Base-by-base conservation (phyloP, 108 stramenopile species). In the Epithemia pelagica region DNA sequence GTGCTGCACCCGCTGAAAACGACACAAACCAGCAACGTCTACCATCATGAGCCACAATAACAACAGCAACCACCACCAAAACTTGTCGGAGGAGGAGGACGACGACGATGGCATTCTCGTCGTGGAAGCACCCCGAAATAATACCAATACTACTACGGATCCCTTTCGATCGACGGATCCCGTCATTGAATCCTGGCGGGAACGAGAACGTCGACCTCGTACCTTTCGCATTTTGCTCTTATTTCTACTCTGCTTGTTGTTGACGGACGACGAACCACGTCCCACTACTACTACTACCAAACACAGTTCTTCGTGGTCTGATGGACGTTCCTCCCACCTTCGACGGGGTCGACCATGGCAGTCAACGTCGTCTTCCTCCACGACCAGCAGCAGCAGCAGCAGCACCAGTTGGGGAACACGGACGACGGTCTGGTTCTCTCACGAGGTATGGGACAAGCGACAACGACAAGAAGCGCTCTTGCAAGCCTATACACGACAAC, bases 221-320 rank as follows among this genome's bases (percentile, higher is more conserved):
- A 79, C 82, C 1, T 52, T 90, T 8, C 85, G 89, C 2, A 70
- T 86, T 60, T 65, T 90, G 22, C 77, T 89, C 76, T 89, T 93
- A 87, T 83, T 93, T 65, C 67, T 93, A 25, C 72, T 90, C 64
- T 72, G 90, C 64, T 73, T 93, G 30, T 32, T 90, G 0, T 63
- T 93, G 28, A 93, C 90, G 92, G 92, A 93, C 55, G 87, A 85
- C 24, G 92, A 93, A 57, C 89, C 89, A 28, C 20, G 37, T 15
- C 52, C 51, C 19, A 33, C 2, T 33, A 54, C 32, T 7, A 37
- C 57, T 22, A 46, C 19, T 26, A 54, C 31, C 27, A 23, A 65
- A 1, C 30, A 59, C 58, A 24, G 54, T 30, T n/a, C n/a, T n/a
- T n/a, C n/a, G n/a, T n/a, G n/a, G n/a, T n/a, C n/a, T n/a, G n/a